These are phyloP conservation scores for Scheffersomyces titani DNA, from an alignment of 1,139 yeast genomes.

Conservation along the genomic window DNA sequence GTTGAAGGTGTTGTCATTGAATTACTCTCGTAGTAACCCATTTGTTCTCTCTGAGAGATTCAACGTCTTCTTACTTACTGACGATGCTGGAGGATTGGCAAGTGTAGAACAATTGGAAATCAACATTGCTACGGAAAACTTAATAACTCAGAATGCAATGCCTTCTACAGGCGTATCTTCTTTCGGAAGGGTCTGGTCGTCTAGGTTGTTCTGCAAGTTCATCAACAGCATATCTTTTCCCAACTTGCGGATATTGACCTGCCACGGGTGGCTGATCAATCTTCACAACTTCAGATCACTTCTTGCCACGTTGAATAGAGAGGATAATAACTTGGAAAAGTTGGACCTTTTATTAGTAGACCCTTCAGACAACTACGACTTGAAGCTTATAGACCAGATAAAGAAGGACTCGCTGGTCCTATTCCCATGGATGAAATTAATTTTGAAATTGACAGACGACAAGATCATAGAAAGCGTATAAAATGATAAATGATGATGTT, in stretches of 20 bases:
- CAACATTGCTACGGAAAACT: slow-evolving; percentile 9
- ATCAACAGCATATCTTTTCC: slow-evolving; percentile 19
- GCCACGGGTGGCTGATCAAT: slow-evolving; percentile 28
- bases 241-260: slow-evolving; percentile 15
- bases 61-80: slow-evolving; percentile 25
- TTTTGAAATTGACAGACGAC: slow-evolving; percentile 3
- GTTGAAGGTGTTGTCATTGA: slow-evolving; percentile 24
- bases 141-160: slow-evolving; percentile 4
- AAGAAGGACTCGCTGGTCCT: slow-evolving; percentile 1
- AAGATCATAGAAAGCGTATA: neutral
- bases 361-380: slow-evolving; percentile 2
- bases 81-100: slow-evolving; percentile 19
- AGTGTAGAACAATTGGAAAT: slow-evolving; percentile 23
- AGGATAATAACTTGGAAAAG: slow-evolving; percentile 7
- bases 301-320: slow-evolving; percentile 2
- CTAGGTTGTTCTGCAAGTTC: slow-evolving; percentile 16
- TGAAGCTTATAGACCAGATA: slow-evolving; percentile 1
- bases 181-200: slow-evolving; percentile 7
- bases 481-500: neutral
- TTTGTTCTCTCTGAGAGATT: slow-evolving; percentile 43
- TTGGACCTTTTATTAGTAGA: slow-evolving; percentile 10
- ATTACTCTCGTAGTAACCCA: slow-evolving; percentile 28
- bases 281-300: slow-evolving; percentile 4
- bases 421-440: slow-evolving; percentile 10
- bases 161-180: slow-evolving; percentile 4